Conservation (phyloP, 768 basidiomycete species). For the Pisolithus orientalis region DNA sequence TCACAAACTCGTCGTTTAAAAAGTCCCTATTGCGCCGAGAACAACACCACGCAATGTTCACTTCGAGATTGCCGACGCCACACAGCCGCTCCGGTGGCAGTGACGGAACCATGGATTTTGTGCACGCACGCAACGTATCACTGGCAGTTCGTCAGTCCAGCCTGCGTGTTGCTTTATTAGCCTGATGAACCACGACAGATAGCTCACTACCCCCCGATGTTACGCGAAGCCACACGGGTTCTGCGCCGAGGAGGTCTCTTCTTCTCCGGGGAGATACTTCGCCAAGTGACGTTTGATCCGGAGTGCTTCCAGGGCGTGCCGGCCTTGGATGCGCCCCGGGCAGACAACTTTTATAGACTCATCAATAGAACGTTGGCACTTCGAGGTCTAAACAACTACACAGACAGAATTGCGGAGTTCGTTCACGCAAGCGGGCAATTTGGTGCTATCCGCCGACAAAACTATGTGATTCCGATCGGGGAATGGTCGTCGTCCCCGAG, state of each 20-base stretch:
- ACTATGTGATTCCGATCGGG: slow-evolving; percentile 49
- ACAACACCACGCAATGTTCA: slow-evolving; percentile 54
- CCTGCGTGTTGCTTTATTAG: slow-evolving; percentile 2
- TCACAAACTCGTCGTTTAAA: slow-evolving; percentile 3
- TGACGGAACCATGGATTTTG: slow-evolving; percentile 53
- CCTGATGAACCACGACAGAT: slow-evolving; percentile 38
- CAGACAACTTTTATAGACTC: slow-evolving; percentile 29
- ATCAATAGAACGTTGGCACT: slow-evolving; percentile 35
- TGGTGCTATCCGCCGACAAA: slow-evolving; percentile 28
- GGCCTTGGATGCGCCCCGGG: slow-evolving; percentile 19
- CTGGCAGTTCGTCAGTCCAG: slow-evolving; percentile 47
- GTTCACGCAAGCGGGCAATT: slow-evolving; percentile 37
- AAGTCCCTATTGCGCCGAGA: slow-evolving; percentile 69
- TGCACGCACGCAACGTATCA: slow-evolving; percentile 56
- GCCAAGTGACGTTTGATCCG: slow-evolving; percentile 36
- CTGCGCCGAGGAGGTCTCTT: slow-evolving; percentile 69
- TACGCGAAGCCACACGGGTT: slow-evolving; percentile 56
- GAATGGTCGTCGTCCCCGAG: slow-evolving; percentile 37
- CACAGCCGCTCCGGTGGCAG: slow-evolving; percentile 43
- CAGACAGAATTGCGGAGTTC: slow-evolving; percentile 31
- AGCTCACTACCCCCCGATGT: slow-evolving; percentile 42
- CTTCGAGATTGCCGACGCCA: slow-evolving; percentile 65
- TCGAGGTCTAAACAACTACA: slow-evolving; percentile 35
- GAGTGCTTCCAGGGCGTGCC: slow-evolving; percentile 16
- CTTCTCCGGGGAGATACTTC: slow-evolving; percentile 56